A percentile compares a stretch with the other conserved stretches of the same genome.
Conservation (phyloP, 345 rosid genomes). For the Aurinia saxatilis region DNA sequence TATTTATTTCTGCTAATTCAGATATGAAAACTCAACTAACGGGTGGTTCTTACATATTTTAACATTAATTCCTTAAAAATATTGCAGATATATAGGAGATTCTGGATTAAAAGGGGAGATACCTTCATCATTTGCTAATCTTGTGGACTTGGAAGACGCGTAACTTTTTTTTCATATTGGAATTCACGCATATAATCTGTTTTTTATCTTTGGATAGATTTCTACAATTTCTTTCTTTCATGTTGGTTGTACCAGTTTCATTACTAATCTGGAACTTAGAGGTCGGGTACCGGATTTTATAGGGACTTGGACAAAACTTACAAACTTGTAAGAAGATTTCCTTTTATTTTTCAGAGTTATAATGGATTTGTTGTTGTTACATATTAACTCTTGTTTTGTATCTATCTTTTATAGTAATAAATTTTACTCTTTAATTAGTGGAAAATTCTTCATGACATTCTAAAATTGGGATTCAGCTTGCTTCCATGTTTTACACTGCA, state of each 20-base stretch:
- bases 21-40: too few relatives aligned
- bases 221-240: neutral
- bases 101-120: slow-evolving; percentile 52
- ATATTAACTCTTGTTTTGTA: too few relatives aligned
- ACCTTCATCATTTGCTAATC: slow-evolving; percentile 44
- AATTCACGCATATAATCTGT: neutral
- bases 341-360: neutral
- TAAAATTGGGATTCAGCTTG: too few relatives aligned
- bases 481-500: slow-evolving; percentile 21
- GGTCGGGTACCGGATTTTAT: slow-evolving; percentile 53
- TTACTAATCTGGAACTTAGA: slow-evolving; percentile 37
- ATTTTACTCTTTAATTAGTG: too few relatives aligned
- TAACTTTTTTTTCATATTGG: neutral
- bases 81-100: slow-evolving; percentile 43
- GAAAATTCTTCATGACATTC: too few relatives aligned
- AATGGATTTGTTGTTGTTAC: neutral
- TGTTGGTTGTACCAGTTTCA: slow-evolving; percentile 28
- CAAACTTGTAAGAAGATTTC: slow-evolving; percentile 33
- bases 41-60: neutral
- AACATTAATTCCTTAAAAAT: too few relatives aligned
- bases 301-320: slow-evolving; percentile 46
- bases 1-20: too few relatives aligned
- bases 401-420: too few relatives aligned
- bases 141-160: slow-evolving; percentile 23
- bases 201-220: neutral